Conservation (phyloP, 2,329 filamentous ascomycete species). For the Fusarium gaditjirri region DNA sequence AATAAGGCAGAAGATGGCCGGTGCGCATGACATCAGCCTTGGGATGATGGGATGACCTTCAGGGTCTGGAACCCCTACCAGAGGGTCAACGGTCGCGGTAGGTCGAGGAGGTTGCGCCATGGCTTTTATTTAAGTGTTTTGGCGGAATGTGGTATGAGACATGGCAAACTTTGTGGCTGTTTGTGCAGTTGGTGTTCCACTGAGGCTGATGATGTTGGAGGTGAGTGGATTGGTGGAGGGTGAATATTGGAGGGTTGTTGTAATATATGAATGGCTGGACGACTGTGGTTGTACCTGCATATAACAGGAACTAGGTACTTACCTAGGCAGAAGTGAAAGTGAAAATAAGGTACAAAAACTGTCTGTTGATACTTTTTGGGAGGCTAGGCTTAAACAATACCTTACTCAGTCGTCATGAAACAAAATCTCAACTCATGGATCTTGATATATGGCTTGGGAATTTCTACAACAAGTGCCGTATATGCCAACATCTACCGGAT, state of each 20-base stretch:
- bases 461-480: background rate
- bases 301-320: background rate
- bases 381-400: background rate
- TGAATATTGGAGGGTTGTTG: background rate
- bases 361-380: background rate
- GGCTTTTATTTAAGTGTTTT: background rate
- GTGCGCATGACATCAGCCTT: constrained; percentile 1
- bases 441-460: background rate
- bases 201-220: constrained; percentile 5
- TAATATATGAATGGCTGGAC: background rate
- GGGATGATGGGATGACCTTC: constrained; percentile 26
- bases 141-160: background rate
- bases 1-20: constrained; percentile 50
- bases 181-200: constrained; percentile 11
- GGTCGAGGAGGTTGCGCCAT: constrained; percentile 26
- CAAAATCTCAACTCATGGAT: background rate
- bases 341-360: background rate
- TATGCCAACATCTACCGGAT: constrained; percentile 4
- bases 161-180: constrained; percentile 1
- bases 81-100: background rate
- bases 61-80: constrained; percentile 16
- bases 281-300: constrained; percentile 22
- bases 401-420: background rate
- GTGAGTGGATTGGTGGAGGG: background rate
- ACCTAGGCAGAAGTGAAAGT: background rate